Base-by-base conservation (phyloP, 2,329 filamentous ascomycete genomes). In the Hyphodiscus sp. region DNA sequence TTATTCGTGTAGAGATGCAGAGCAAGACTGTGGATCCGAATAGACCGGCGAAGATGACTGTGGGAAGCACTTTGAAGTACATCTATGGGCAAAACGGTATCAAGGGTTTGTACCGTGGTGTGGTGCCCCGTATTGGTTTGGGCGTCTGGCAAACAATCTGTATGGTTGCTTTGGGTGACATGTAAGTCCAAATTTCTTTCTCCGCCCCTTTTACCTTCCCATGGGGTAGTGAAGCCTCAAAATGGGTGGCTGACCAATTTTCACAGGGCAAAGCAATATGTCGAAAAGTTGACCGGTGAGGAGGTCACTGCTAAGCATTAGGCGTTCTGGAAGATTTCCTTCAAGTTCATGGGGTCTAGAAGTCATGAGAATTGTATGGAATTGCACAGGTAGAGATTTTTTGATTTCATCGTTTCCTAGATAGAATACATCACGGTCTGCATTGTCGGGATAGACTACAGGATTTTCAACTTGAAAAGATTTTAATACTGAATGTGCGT, bases 1-100 rank as follows among this genome's bases (percentile, higher is more conserved):
- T 99, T 70, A 96, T 99, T 71, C 90, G 94, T 61, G 92, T 99
- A 58, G 94, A 99, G 82, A 96, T 99, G 90, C 94, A 99, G 84
- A 95, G 89, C 78, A 97, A 96, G 85, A 96, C 87, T 66, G 89
- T 88, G 66, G 94, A 99, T 71, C 91, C 94, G 57, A 97, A 97
- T 79, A 87, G 94, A 50, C 94, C 94, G 65, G 96, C 96, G 85
- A 99, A 99, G 78, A 86, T 99, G 87, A 97, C 91, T 49, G 94
- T 99, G 59, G 89, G 85, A 65, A 96, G 91, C 74, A 85, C 84
- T 53, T 79, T 83, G 72, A 77, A 71, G 66, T 99, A 99, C 76
- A 97, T 99, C 72, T 97, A 97, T 77, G 69, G 80, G 63, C 82
- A 81, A 70, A 96, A 95, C 73, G 94, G 94, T 57, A 47, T 97